A percentile compares a stretch with the other conserved stretches of the same genome.
Evolutionary conservation across 257 asterid species (phyloP).

Genomic region (Salvia miltiorrhiza): DNA sequence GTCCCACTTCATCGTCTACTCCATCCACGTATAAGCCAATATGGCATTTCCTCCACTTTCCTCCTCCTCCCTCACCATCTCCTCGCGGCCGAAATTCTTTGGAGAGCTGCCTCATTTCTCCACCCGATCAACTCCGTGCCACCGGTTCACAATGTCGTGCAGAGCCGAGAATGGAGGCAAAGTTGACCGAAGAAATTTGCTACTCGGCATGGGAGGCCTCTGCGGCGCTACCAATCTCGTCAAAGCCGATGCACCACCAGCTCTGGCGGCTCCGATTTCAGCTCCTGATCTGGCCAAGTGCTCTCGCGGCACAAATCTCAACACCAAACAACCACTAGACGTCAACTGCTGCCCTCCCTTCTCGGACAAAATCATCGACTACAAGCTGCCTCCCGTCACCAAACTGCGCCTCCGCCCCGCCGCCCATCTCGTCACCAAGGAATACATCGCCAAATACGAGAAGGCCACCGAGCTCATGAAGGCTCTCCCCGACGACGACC

Average conservation of each 20-base stretch:
- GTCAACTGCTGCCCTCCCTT: conserved; percentile 36
- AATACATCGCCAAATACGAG: conserved; percentile 28
- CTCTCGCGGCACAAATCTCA: conserved; percentile 13
- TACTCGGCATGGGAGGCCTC: conserved; percentile 38
- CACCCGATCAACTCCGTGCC: no score
- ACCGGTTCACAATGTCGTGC: not conserved
- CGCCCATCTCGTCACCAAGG: conserved; percentile 18
- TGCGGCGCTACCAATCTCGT: conserved; percentile 30
- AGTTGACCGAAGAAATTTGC: conserved; percentile 37
- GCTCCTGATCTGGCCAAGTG: conserved; percentile 32
- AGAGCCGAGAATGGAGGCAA: not conserved
- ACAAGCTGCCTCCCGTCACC: conserved; percentile 22
- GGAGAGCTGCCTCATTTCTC: not conserved
- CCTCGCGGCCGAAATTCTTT: not conserved
- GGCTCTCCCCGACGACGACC: conserved; percentile 38
- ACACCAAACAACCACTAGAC: conserved; percentile 17
- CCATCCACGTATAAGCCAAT: not conserved
- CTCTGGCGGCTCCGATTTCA: conserved; percentile 19
- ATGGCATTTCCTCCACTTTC: not conserved
- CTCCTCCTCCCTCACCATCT: not conserved
- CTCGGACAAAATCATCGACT: conserved; percentile 12
- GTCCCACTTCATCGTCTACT: not conserved
- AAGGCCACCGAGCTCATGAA: conserved; percentile 33
- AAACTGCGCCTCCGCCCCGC: conserved; percentile 5
- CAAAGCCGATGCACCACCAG: not conserved